Evolutionary conservation across 768 basidiomycete species (phyloP), one percentile per base, ranked within the genome.

Genomic region (Phylloporus arenicola): DNA sequence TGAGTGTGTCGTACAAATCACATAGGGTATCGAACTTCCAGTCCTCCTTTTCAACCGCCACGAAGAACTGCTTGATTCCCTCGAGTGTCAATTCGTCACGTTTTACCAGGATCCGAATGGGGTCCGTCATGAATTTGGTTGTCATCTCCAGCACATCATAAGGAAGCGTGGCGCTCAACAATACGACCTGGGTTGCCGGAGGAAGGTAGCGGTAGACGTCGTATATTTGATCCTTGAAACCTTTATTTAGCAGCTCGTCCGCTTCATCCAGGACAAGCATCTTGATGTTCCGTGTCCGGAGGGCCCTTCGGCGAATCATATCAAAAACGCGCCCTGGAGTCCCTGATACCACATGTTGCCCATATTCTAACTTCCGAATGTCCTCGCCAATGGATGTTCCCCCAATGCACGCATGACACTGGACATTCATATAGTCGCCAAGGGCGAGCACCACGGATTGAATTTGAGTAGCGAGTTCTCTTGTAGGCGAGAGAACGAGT

Each of bases 11-110:
- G 72, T 96, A 98, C 43, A 99, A 73, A 73, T 96, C 95, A 66
- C 90, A 96, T 29, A 99, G 78, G 0, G 94, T 97, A 71, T 97
- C 94, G 64, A 96, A 94, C 68, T 99, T 99, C 94, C 94, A 97
- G 65, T 99, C 95, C 70, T 99, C 95, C 74, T 97, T 96, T 73
- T 97, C 95, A 49, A 99, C 95, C 41, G 94, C 95, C 45, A 99
- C 91, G 76, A 93, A 93, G 74, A 94, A 94, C 67, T 95, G 92
- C 62, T 93, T 93, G 73, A 94, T 93, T 9, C 88, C 88, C 64
- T 99, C 95, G 50, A 97, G 78, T 45, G 95, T 96, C 78, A 97
- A 80, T 72, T 99, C 95, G 64, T 97, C 94, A 86, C 93, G 92
- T 78, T 97, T 96, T 70, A 98, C 94, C 60, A 97, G 85, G 61